phyloP scores from a whole-genome alignment of 2,329 filamentous ascomycete species.

The Fusarium avenaceum region DNA sequence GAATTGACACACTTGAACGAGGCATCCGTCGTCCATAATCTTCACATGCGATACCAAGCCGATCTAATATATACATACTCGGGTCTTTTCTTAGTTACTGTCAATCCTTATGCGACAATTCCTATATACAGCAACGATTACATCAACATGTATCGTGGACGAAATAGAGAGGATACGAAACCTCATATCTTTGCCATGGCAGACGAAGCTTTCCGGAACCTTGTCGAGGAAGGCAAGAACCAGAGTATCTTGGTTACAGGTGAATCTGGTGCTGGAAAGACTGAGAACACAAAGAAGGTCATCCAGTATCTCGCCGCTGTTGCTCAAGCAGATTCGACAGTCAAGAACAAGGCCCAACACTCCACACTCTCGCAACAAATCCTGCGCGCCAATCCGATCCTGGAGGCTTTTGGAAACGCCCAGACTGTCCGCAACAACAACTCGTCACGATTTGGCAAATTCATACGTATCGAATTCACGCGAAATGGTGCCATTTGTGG shows the following conservation, averaged over 20 bases:
- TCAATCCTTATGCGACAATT: slow-evolving; percentile 95
- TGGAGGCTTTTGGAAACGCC: slow-evolving; percentile 98
- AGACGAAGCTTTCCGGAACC: slow-evolving; percentile 93
- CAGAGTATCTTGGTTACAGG: slow-evolving; percentile 98
- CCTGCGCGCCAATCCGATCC: slow-evolving; percentile 92
- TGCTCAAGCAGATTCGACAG: slow-evolving; percentile 82
- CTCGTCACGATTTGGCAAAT: slow-evolving; percentile 97
- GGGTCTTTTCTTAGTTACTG: slow-evolving; percentile 93
- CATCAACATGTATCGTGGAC: slow-evolving; percentile 97
- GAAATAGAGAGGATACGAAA: slow-evolving; percentile 91
- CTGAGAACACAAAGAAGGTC: slow-evolving; percentile 99
- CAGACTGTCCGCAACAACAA: slow-evolving; percentile 99
- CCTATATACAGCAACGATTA: slow-evolving; percentile 98
- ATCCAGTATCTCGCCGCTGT: slow-evolving; percentile 98
- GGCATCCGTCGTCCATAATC: slow-evolving; percentile 96
- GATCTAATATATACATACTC: slow-evolving; percentile 99
- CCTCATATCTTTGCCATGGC: slow-evolving; percentile 99
- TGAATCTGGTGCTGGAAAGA: slow-evolving; percentile 98
- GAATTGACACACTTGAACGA: slow-evolving; percentile 98
- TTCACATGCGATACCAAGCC: slow-evolving; percentile 93
- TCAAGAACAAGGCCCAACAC: slow-evolving; percentile 72
- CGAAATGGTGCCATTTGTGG: slow-evolving; percentile 90
- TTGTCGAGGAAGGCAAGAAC: slow-evolving; percentile 94
- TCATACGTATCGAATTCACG: slow-evolving; percentile 96
- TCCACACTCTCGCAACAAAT: slow-evolving; percentile 97